Evolutionary conservation across 2,329 filamentous ascomycete genomes (phyloP).

Genomic region (Arthrobotrys entomopaga): DNA sequence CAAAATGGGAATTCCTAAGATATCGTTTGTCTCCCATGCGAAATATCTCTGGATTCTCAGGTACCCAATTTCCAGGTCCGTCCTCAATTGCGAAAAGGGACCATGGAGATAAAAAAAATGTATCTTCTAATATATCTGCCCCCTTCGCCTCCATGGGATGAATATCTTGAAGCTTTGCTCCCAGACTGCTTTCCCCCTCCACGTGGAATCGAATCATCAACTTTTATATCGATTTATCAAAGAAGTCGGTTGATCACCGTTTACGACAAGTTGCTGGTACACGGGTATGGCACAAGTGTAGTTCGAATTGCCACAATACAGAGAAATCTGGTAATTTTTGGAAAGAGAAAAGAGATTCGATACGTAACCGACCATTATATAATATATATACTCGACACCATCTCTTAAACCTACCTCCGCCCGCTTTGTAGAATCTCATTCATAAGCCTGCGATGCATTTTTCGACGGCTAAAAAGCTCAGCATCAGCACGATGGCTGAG

Average conservation of each 20-base stretch:
- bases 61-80: conserved; percentile 22
- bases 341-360: too few relatives aligned
- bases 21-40: conserved; percentile 29
- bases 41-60: conserved; percentile 28
- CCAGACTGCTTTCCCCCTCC: background rate
- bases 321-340: background rate
- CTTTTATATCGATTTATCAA: background rate
- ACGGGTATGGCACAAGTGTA: background rate
- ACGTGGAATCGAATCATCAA: background rate
- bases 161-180: conserved; percentile 15
- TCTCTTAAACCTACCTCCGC: too few relatives aligned
- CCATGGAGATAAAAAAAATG: conserved; percentile 16
- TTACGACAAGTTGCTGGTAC: too few relatives aligned
- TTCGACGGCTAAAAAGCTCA: conserved; percentile 40
- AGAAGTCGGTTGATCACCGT: too few relatives aligned
- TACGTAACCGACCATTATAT: too few relatives aligned
- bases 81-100: conserved; percentile 7
- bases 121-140: conserved; percentile 30
- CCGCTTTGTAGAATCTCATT: too few relatives aligned
- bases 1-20: conserved; percentile 33
- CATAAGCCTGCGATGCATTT: conserved; percentile 16
- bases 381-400: too few relatives aligned
- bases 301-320: background rate
- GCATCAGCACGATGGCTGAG: conserved; percentile 53
- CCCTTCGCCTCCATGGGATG: conserved; percentile 27